Percentiles rank a stretch among this genome's conserved stretches.
These are phyloP conservation scores for Ceratobasidium sp. DNA, from an alignment of 1,284 basidiomycete genomes.

Conservation along the genomic window DNA sequence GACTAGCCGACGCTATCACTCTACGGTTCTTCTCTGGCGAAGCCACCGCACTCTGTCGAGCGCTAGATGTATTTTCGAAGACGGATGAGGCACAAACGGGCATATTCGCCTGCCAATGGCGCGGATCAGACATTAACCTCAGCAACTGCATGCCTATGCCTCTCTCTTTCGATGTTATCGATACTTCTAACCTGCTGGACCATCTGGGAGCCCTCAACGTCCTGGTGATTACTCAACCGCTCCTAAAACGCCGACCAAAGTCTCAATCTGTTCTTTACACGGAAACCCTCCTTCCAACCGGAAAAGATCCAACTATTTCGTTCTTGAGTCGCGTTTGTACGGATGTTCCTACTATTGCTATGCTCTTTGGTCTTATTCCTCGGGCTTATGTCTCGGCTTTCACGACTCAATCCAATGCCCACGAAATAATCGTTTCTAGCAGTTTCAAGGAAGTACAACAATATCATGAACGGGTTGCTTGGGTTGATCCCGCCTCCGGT, in stretches of 20 bases:
- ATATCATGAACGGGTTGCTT: slow-evolving; percentile 23
- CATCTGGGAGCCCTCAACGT: slow-evolving; percentile 56
- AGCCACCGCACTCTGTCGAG: background rate
- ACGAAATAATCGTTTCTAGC: background rate
- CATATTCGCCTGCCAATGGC: slow-evolving; percentile 59
- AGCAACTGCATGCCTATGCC: slow-evolving; percentile 53
- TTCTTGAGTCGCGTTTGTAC: slow-evolving; percentile 9
- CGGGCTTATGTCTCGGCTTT: slow-evolving; percentile 25
- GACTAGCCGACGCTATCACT: slow-evolving; percentile 4
- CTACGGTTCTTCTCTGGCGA: slow-evolving; percentile 35
- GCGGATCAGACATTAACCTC: slow-evolving; percentile 57
- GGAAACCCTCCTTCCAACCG: slow-evolving; percentile 1
- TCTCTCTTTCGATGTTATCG: slow-evolving; percentile 66
- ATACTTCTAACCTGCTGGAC: slow-evolving; percentile 69
- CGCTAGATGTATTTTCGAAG: background rate
- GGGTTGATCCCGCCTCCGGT: background rate
- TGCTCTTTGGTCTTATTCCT: slow-evolving; percentile 22
- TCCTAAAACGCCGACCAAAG: slow-evolving; percentile 1
- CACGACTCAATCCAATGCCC: background rate
- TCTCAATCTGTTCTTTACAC: slow-evolving; percentile 22
- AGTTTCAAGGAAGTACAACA: background rate
- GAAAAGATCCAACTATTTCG: background rate
- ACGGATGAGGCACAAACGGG: background rate
- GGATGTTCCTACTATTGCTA: slow-evolving; percentile 5
- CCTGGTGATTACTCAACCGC: slow-evolving; percentile 15